Evolutionary conservation across 257 asterid genomes (phyloP).

Genomic region (Verbena officinalis): DNA sequence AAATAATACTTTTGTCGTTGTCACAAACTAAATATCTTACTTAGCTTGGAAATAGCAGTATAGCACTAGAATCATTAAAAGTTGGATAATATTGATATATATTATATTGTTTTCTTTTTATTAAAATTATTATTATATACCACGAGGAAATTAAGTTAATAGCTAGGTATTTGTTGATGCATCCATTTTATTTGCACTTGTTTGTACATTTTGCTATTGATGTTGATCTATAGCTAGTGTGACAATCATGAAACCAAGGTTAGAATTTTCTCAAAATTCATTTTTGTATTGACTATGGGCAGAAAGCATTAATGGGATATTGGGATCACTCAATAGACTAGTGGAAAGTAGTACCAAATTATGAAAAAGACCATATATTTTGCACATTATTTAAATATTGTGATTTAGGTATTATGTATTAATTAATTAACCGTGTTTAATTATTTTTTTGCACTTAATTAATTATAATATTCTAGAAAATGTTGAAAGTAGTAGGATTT

Average conservation of each 20-base stretch:
- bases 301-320: constrained; percentile 20
- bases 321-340: neutral
- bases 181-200: neutral
- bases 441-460: too few species aligned
- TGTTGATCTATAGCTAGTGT: constrained; percentile 31
- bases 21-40: too few species aligned
- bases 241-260: constrained; percentile 7
- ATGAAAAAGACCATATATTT: too few species aligned
- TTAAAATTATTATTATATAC: constrained; percentile 14
- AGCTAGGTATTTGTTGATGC: neutral
- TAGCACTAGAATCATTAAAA: neutral
- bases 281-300: neutral
- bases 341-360: constrained; percentile 6
- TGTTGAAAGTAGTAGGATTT: too few species aligned
- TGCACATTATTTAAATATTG: neutral
- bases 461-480: too few species aligned
- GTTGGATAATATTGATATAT: neutral
- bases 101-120: constrained; percentile 3
- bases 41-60: too few species aligned
- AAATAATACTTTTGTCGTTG: too few species aligned
- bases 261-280: neutral
- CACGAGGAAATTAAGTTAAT: neutral
- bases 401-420: neutral
- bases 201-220: constrained; percentile 20
- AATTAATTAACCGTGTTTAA: too few species aligned